Base-by-base conservation (phyloP, 2,329 filamentous ascomycete genomes). In the Penicillium corylophilum region DNA sequence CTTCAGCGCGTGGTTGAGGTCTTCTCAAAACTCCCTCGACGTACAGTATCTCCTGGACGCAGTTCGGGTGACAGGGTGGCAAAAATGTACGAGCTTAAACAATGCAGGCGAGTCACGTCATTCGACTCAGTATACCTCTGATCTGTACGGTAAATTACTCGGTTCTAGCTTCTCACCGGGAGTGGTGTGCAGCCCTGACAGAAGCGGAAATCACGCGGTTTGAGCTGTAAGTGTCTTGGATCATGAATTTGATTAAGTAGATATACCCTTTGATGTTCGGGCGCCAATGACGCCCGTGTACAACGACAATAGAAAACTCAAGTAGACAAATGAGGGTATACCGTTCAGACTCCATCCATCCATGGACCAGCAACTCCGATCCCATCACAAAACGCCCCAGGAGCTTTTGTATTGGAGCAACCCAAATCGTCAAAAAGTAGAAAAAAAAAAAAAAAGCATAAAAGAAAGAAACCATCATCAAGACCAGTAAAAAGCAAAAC, bases 271-370 rank as follows among this genome's bases (percentile, higher is more conserved):
- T 18, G 35, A 8, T 36, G 10, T 16, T 3, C 2, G 35, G 43
- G 18, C 10, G 13, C 16, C 24, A 42, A 49, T 43, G 38, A 57
- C 46, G 39, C 39, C 36, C 22, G 31, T 55, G 40, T 42, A 51
- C 20, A 59, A 57, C 51, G 48, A 50, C 53, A 13, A n/a, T n/a
- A n/a, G n/a, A n/a, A 13, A 48, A 39, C 20, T 13, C 40, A 38
- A 41, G 13, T 35, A 29, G 26, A 51, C 33, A 52, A 59, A 56
- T 40, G 56, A 62, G 60, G 60, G 60, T 63, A 63, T 63, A 60
- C 50, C 53, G 44, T 47, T 28, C 47, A 49, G 39, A 56, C 44
- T 48, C 57, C 51, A 28, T 28, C 26, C 26, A 24, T n/a, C n/a
- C n/a, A 40, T 38, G 16, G 35, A 38, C 3, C 9, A 22, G 16